A percentile compares a stretch with the other conserved stretches of the same genome.
These are phyloP conservation scores for Tuber microsphaerosporum DNA, from an alignment of 495 filamentous ascomycete genomes.

Conservation along the genomic window DNA sequence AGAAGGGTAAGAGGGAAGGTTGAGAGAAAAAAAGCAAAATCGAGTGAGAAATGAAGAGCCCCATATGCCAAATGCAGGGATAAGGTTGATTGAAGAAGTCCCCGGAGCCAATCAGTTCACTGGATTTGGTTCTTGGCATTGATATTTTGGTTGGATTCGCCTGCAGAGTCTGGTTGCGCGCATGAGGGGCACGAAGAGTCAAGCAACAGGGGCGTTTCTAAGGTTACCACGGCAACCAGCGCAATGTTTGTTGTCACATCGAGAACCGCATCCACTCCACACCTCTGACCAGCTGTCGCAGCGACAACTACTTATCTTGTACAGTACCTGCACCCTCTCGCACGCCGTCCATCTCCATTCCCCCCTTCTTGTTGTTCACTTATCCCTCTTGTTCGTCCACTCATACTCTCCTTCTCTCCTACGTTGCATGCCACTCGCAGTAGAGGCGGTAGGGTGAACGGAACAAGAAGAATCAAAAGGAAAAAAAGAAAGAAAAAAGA, in stretches of 20 bases:
- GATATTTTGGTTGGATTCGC: background rate
- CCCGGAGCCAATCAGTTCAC: background rate
- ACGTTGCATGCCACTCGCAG: slow-evolving; percentile 31
- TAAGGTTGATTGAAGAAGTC: background rate
- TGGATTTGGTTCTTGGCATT: background rate
- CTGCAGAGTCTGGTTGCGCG: background rate
- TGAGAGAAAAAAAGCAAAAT: background rate
- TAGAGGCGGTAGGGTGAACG: slow-evolving; percentile 7
- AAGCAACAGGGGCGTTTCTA: background rate
- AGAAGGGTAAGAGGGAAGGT: background rate
- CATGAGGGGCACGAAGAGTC: background rate
- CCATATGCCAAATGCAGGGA: background rate
- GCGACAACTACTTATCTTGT: slow-evolving; percentile 7
- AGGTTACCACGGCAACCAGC: slow-evolving; percentile 30
- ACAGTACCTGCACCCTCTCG: slow-evolving; percentile 32
- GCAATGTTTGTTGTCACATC: slow-evolving; percentile 36
- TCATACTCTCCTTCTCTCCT: slow-evolving; percentile 10
- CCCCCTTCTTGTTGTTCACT: slow-evolving; percentile 31
- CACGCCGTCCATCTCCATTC: slow-evolving; percentile 29
- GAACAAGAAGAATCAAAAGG: background rate
- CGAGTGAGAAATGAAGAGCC: background rate
- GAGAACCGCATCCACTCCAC: slow-evolving; percentile 18
- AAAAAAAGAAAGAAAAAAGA: background rate
- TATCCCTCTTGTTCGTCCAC: slow-evolving; percentile 14
- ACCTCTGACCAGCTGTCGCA: slow-evolving; percentile 17